Conservation (phyloP, 805 yeast genomes). For the Yarrowia bubula region DNA sequence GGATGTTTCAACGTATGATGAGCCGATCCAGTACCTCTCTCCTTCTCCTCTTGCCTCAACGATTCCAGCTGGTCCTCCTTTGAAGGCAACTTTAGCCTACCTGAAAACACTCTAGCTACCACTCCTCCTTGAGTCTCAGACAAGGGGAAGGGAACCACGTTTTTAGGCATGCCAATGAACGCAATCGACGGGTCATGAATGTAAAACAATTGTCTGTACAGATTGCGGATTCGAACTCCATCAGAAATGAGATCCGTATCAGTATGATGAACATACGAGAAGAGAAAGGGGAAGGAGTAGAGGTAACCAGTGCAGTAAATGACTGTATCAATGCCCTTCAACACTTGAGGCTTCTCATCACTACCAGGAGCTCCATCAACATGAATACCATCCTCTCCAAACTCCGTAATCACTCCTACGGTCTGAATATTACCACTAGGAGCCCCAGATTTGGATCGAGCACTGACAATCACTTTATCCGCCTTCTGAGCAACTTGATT, state of each 20-base stretch:
- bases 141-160: slow-evolving; percentile 39
- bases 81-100: slow-evolving; percentile 52
- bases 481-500: slow-evolving; percentile 53
- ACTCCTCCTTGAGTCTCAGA: slow-evolving; percentile 61
- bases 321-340: slow-evolving; percentile 53
- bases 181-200: slow-evolving; percentile 62
- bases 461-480: slow-evolving; percentile 48
- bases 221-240: slow-evolving; percentile 50
- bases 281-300: slow-evolving; percentile 62
- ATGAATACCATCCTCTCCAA: not conserved
- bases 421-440: slow-evolving; percentile 28
- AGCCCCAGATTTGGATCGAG: slow-evolving; percentile 39
- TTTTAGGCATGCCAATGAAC: slow-evolving; percentile 50
- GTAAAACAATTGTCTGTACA: slow-evolving; percentile 41
- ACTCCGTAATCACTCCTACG: slow-evolving; percentile 30
- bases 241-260: slow-evolving; percentile 42
- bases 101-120: slow-evolving; percentile 60
- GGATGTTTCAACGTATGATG: slow-evolving; percentile 58
- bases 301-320: slow-evolving; percentile 76
- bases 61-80: slow-evolving; percentile 47
- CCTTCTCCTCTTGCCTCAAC: slow-evolving; percentile 43
- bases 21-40: slow-evolving; percentile 48
- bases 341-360: slow-evolving; percentile 44
- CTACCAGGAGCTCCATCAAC: slow-evolving; percentile 37
- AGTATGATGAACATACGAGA: slow-evolving; percentile 33